Evolutionary conservation across 805 yeast genomes (phyloP), one percentile per base, ranked within the genome.

Genomic region (Middelhovenomyces tepae): DNA sequence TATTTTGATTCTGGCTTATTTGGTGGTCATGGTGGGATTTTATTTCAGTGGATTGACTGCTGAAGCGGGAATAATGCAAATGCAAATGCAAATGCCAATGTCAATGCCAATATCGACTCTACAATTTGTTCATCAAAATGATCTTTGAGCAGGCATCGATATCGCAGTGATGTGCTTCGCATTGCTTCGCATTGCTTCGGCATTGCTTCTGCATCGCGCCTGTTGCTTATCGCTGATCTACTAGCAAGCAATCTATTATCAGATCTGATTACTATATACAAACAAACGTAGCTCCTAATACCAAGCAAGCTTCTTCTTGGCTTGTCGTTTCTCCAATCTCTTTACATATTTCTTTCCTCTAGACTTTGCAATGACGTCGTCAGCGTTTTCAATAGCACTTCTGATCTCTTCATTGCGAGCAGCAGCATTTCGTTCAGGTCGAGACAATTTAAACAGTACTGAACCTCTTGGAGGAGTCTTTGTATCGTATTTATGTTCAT

Each of bases 381-480:
- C 94, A 35, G 71, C 74, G 39, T 68, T 64, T 26, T 57, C 70
- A 47, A 82, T 54, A 18, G 87, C 94, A 30, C 71, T 75, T 19
- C 60, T 62, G 56, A 79, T 74, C 46, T 65, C 68, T 40, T 62
- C 62, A 53, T 71, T 59, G 53, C 81, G 76, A 11, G 59, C 74
- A 4, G 50, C 53, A 16, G 53, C 52, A 20, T 68, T 69, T 54
- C 85, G 69, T 57, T 86, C 94, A 69, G 85, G 73, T 59, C 77
- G 78, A 46, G 75, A 79, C 27, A 85, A 82, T 71, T 84, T 84
- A 48, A 85, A 93, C 51, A 61, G 63, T 50, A 73, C 54, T 16
- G 82, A 82, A 57, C 95, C 94, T 49, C 71, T 73, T 73, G 83
- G 69, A 57, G 77, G 70, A 50, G 69, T 69, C 63, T 80, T 78